Evolutionary conservation across 768 basidiomycete species (phyloP).

Genomic region (Auricularia sp.): DNA sequence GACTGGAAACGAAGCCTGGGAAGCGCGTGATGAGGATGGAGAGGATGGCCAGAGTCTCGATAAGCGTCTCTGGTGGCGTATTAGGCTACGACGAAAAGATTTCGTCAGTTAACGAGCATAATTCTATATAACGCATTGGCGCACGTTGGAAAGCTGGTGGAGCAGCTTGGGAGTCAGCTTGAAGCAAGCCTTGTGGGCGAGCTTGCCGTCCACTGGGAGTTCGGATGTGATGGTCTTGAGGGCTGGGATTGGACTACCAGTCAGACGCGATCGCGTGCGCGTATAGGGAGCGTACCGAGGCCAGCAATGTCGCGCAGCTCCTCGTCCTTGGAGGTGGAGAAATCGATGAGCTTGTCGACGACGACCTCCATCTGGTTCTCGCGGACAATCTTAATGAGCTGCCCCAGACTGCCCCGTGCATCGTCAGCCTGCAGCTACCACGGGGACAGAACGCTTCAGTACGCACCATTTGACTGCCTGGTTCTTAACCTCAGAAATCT

Average conservation of each 20-base stretch:
- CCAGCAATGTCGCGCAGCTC: slow-evolving; percentile 91
- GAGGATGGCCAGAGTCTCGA: slow-evolving; percentile 77
- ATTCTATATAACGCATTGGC: slow-evolving; percentile 11
- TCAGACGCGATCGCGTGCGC: slow-evolving; percentile 1
- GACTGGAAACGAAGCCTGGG: slow-evolving; percentile 52
- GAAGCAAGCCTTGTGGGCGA: slow-evolving; percentile 68
- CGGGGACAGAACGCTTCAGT: neutral
- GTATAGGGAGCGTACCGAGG: slow-evolving; percentile 47
- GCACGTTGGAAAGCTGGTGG: slow-evolving; percentile 65
- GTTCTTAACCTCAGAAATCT: slow-evolving; percentile 97
- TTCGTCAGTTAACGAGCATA: neutral
- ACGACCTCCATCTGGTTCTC: slow-evolving; percentile 77
- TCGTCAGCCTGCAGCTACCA: neutral
- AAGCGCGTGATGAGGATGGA: slow-evolving; percentile 84
- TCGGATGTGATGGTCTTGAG: slow-evolving; percentile 93
- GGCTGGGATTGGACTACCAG: slow-evolving; percentile 34
- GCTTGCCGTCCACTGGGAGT: slow-evolving; percentile 71
- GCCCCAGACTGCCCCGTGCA: slow-evolving; percentile 58
- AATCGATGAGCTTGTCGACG: slow-evolving; percentile 81
- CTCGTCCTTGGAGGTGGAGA: slow-evolving; percentile 80
- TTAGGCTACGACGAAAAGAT: slow-evolving; percentile 32
- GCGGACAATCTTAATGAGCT: slow-evolving; percentile 81
- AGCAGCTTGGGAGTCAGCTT: slow-evolving; percentile 81
- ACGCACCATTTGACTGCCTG: slow-evolving; percentile 89
- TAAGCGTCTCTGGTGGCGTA: slow-evolving; percentile 69